Evolutionary conservation across 164 flowering plant species (phyloP), one percentile per base, ranked within the genome.

Genomic region (Taxillus chinensis): DNA sequence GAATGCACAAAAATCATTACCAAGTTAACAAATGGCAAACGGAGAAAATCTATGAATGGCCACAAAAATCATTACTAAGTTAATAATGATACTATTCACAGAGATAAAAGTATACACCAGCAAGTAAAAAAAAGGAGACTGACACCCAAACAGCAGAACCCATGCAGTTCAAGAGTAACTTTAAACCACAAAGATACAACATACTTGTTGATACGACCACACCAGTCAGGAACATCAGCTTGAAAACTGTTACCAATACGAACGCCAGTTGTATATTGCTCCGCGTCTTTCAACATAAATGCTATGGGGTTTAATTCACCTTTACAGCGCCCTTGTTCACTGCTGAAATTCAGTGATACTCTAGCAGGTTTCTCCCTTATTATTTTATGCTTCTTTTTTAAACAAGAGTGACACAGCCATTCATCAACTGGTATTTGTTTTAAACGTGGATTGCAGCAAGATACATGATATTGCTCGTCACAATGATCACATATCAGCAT

Each of bases 201-300:
- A 59, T 83, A 92, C 98, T 69, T 67, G 10, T 63, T 59, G 50
- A 71, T 41, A 55, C 91, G 87, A 74, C 89, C 91, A 58, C 75
- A 66, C 96, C 96, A 93, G 46, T 80, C 82, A 55, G 93, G 86
- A 73, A 92, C 82, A 13, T 78, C 78, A 46, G 87, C 95, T 83
- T 92, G 96, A 70, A 83, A 90, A 53, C 71, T 81, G 74, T 83
- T 82, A 39, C 98, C 96, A 77, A 87, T 62, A 64, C 96, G 86
- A 71, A 85, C 93, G 38, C 75, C 74, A 17, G 86, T 69, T 65
- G 61, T 76, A 72, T 83, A 80, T 3, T 89, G 83, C 54, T 75
- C 80, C 40, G 67, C 64, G 52, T 85, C 92, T 57, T 62, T 74
- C 75, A 90, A 75, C 98, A 86, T 88, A 41, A 68, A 70, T 49